Base-by-base conservation (phyloP, 164 flowering plant genomes). In the Santalum album region DNA sequence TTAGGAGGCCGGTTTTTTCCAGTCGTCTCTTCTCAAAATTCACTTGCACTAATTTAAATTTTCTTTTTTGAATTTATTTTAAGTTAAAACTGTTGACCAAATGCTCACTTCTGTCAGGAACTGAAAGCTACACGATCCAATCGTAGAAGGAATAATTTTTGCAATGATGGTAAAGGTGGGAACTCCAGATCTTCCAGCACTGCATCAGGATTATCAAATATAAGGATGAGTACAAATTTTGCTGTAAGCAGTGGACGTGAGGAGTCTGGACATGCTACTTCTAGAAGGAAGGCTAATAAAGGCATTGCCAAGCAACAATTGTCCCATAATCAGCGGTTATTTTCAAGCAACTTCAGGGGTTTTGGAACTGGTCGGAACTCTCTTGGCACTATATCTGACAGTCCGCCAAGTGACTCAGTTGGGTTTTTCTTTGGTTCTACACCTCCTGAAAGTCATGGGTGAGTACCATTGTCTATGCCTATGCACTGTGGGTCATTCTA, bases 401-500 rank as follows among this genome's bases (percentile, higher is more conserved):
- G 96, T 72, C 96, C 98, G 24, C 96, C 98, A 1, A 84, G 83
- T 67, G 77, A 75, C 69, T 84, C 96, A 19, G 79, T 92, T 66
- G 98, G 98, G 17, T 92, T 70, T 68, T 88, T 84, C 84, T 92
- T 92, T 74, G 78, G 96, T 52, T 81, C 96, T 39, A 88, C 96
- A 2, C 95, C 96, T 22, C 96, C 96, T 23, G 96, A 92, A 55
- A 79, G 64, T 70, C 79, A 80, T 58, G 73, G 89, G 99, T 92
- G 49, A 69, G 84, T 73, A 46, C 42, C 15, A 38, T 0, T 38
- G 14, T 6, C 36, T 32, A 12, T 32, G n/a, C n/a, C n/a, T n/a
- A n/a, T n/a, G n/a, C n/a, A n/a, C n/a, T n/a, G n/a, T n/a, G 34
- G 4, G 34, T 9, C 9, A 3, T 9, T 29, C 9, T 29, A 29